Percentiles rank a stretch among this genome's conserved stretches.
phyloP scores from a whole-genome alignment of 345 rosid species.

The Syzygium aromaticum region DNA sequence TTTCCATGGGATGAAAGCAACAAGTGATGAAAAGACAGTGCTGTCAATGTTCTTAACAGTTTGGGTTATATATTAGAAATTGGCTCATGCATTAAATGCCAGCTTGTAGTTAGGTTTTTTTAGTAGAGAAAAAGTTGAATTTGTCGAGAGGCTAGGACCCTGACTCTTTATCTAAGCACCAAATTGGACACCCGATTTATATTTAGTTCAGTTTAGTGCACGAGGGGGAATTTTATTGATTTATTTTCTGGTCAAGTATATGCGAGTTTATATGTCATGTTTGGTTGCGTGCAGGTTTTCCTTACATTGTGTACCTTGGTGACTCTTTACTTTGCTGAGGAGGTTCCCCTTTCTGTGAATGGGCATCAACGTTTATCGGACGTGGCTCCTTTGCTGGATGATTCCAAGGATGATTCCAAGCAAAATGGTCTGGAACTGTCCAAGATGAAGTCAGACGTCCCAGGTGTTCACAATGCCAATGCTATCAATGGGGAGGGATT shows the following conservation, averaged over 20 bases:
- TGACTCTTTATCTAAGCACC: neutral
- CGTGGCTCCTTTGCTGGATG: slow-evolving; percentile 78
- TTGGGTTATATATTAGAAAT: neutral
- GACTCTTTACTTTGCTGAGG: slow-evolving; percentile 82
- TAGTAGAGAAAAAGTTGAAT: neutral
- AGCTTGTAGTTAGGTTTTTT: neutral
- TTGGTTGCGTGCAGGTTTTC: slow-evolving; percentile 56
- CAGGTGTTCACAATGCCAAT: slow-evolving; percentile 14
- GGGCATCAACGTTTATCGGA: slow-evolving; percentile 39
- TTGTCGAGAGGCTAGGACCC: neutral
- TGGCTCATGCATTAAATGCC: neutral
- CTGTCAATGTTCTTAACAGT: neutral
- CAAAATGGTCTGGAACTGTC: slow-evolving; percentile 36
- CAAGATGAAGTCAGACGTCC: slow-evolving; percentile 25
- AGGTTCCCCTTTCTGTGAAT: slow-evolving; percentile 52
- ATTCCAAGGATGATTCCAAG: slow-evolving; percentile 40
- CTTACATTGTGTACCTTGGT: slow-evolving; percentile 73
- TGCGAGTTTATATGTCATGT: neutral
- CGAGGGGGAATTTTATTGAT: neutral
- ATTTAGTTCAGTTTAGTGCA: neutral
- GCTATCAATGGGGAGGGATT: slow-evolving; percentile 22
- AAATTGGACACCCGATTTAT: neutral
- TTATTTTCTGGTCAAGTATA: neutral
- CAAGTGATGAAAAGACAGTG: neutral
- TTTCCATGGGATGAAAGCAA: neutral